phyloP scores from a whole-genome alignment of 495 filamentous ascomycete genomes.

The Amorphotheca resinae region DNA sequence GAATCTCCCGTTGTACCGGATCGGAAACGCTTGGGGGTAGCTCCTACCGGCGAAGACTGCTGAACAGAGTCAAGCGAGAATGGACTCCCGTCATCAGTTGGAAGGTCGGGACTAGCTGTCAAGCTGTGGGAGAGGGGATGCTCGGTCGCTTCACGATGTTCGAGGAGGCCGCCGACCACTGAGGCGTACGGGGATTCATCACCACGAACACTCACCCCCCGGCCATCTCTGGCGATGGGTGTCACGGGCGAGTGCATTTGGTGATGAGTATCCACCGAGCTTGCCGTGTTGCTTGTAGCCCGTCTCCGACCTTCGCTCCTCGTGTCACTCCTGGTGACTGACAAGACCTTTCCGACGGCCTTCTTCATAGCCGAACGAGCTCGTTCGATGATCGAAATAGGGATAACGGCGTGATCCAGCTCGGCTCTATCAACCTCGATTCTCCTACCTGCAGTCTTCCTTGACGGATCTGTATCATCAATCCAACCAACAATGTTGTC shows the following conservation, averaged over 20 bases:
- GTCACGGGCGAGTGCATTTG: conserved; percentile 18
- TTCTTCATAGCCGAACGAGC: conserved; percentile 57
- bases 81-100: conserved; percentile 26
- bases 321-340: conserved; percentile 38
- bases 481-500: conserved; percentile 68
- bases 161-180: conserved; percentile 28
- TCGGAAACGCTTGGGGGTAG: conserved; percentile 28
- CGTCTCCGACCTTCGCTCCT: conserved; percentile 38
- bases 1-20: conserved; percentile 43
- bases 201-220: conserved; percentile 56
- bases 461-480: conserved; percentile 81
- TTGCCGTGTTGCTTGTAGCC: conserved; percentile 47
- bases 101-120: conserved; percentile 56
- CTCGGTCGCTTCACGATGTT: conserved; percentile 16
- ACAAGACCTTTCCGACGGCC: conserved; percentile 46
- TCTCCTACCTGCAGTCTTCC: conserved; percentile 68
- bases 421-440: conserved; percentile 90
- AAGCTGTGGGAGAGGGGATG: conserved; percentile 80
- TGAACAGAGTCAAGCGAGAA: conserved; percentile 27
- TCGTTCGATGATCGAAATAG: conserved; percentile 73
- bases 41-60: conserved; percentile 23
- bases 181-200: conserved; percentile 55
- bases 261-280: conserved; percentile 27
- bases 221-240: conserved; percentile 32
- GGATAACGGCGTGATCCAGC: conserved; percentile 79